These are phyloP conservation scores for Aegilops longissima DNA, from an alignment of 176 grass and related monocot species.

Conservation along the genomic window DNA sequence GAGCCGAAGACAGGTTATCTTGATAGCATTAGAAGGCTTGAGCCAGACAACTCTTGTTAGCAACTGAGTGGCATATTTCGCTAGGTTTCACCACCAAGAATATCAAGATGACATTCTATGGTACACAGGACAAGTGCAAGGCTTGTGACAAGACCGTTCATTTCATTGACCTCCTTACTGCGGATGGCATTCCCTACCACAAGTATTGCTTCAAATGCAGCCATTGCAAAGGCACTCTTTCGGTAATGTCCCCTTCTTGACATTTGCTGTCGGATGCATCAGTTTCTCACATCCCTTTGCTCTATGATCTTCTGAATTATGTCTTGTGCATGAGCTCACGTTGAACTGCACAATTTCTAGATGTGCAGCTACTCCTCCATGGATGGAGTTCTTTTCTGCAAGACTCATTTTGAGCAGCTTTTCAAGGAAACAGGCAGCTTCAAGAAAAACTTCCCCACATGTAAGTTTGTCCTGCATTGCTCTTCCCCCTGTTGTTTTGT, in stretches of 20 bases:
- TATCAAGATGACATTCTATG: conserved; percentile 64
- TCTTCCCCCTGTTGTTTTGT: not conserved
- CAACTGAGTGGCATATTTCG: conserved; percentile 25
- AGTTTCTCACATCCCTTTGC: conserved; percentile 1
- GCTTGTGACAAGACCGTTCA: conserved; percentile 71
- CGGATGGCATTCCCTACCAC: conserved; percentile 55
- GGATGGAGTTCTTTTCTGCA: conserved; percentile 77
- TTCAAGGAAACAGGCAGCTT: conserved; percentile 71
- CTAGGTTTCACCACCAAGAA: conserved; percentile 4
- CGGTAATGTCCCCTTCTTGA: conserved; percentile 34
- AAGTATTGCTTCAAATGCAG: conserved; percentile 91
- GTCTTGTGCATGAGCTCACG: not conserved
- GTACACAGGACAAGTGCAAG: conserved; percentile 75
- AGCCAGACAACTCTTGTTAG: conserved; percentile 7
- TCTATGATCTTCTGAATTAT: conserved; percentile 10
- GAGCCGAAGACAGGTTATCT: conserved; percentile 14
- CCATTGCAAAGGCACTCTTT: conserved; percentile 78
- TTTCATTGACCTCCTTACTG: conserved; percentile 70
- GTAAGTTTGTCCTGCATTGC: conserved; percentile 9
- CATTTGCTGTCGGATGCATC: not conserved
- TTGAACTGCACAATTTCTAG: conserved; percentile 22
- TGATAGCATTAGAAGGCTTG: conserved; percentile 22
- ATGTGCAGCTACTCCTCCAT: conserved; percentile 74
- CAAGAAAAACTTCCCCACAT: conserved; percentile 66
- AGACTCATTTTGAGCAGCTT: conserved; percentile 80